Evolutionary conservation across 768 basidiomycete species (phyloP), one percentile per base, ranked within the genome.

Genomic region (Collybia nuda): DNA sequence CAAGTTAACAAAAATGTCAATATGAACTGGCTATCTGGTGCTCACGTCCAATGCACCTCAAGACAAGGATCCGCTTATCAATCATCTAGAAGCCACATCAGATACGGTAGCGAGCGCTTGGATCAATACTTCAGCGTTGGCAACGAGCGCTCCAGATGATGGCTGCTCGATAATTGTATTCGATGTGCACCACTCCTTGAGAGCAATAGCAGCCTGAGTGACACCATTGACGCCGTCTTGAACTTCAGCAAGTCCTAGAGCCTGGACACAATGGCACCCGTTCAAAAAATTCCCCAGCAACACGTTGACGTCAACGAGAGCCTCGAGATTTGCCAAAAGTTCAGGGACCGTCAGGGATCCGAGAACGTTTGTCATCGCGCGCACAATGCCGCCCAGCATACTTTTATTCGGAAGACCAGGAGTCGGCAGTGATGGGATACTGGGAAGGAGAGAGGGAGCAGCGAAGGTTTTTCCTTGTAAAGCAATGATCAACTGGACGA

Each of bases 351-450:
- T 23, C 19, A 35, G 29, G 1, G 48, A 19, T 11, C 32, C 29
- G 14, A 50, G 29, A 18, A 36, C 15, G 4, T 24, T 23, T 8
- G 40, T 28, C 32, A 50, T 41, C 2, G 40, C 40, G 9, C 32
- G 40, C 28, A 50, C 48, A 8, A 43, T 19, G 12, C 29, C 8
- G 12, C 28, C 23, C 5, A 50, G 41, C 29, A 50, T 28, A 23
- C 43, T 41, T 14, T 40, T 40, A 23, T 40, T 41, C 15, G 48
- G 48, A 4, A 50, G 40, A n/a, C 48, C 29, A 29, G 41, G 48
- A 12, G 40, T 17, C 11, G 48, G 48, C 15, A 42, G 32, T n/a
- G 40, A 19, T 1, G 48, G 40, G 21, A 43, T 19, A 29, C 40
- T 43, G 19, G 48, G 47, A 14, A 26, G 29, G 2, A 50, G 48